Evolutionary conservation across 2,329 filamentous ascomycete species (phyloP).

Genomic region (Blastomyces silverae): DNA sequence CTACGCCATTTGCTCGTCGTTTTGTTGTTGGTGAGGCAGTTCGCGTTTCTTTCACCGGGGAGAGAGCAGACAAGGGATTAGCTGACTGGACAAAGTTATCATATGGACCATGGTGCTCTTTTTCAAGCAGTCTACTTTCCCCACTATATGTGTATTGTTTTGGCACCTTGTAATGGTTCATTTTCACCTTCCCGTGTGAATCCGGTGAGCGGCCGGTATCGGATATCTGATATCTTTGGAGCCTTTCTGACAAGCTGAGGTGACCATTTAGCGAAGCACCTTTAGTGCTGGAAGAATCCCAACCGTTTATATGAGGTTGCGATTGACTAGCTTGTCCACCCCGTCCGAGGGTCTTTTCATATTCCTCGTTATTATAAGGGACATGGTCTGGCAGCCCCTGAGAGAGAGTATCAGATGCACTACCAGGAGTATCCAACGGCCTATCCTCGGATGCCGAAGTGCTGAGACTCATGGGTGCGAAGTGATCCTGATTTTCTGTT

Average conservation of each 20-base stretch:
- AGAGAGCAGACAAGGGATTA: constrained; percentile 22
- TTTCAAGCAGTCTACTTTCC: constrained; percentile 31
- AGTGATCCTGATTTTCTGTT: constrained; percentile 34
- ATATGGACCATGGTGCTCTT: constrained; percentile 26
- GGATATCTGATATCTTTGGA: constrained; percentile 36
- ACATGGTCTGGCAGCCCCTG: constrained; percentile 35
- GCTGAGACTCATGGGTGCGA: constrained; percentile 35
- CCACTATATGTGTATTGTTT: constrained; percentile 20
- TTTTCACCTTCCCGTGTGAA: constrained; percentile 23
- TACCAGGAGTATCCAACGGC: constrained; percentile 34
- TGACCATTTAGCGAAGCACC: constrained; percentile 25
- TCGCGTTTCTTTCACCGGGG: constrained; percentile 29
- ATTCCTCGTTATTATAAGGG: constrained; percentile 35
- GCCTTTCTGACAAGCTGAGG: constrained; percentile 33
- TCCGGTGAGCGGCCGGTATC: constrained; percentile 31
- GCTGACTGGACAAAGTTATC: constrained; percentile 22
- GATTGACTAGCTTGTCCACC: constrained; percentile 27
- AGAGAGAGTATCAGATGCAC: constrained; percentile 35
- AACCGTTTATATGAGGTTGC: constrained; percentile 19
- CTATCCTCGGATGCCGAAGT: constrained; percentile 39
- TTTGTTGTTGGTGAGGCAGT: constrained; percentile 27
- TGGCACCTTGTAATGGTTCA: constrained; percentile 21
- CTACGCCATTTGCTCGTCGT: constrained; percentile 29
- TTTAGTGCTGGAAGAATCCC: constrained; percentile 17
- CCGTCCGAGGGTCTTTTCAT: constrained; percentile 26